Conservation (phyloP, 1,284 basidiomycete genomes). For the Moniliella sp. region DNA sequence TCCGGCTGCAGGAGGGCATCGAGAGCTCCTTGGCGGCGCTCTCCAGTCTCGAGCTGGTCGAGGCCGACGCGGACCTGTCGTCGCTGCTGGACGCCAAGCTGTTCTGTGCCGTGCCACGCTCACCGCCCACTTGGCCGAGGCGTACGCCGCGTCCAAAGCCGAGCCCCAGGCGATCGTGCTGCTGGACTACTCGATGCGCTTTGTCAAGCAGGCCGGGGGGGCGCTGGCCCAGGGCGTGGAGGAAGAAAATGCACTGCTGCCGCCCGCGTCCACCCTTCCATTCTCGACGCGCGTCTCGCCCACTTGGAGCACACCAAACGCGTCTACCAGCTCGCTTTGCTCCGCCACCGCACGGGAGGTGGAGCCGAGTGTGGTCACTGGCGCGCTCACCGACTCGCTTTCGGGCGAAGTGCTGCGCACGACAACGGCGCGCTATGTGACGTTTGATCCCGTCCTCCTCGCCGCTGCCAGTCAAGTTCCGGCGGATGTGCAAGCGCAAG, state of each 20-base stretch:
- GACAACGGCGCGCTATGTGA: conserved; percentile 22
- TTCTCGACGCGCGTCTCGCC: conserved; percentile 9
- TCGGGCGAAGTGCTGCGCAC: conserved; percentile 17
- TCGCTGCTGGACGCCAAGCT: conserved; percentile 28
- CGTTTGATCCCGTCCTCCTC: conserved; percentile 19
- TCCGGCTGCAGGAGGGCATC: conserved; percentile 20
- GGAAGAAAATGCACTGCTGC: conserved; percentile 8
- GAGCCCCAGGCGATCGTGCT: conserved; percentile 17
- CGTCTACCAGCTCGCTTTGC: background rate
- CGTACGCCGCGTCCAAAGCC: conserved; percentile 13
- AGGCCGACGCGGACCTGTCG: conserved; percentile 27
- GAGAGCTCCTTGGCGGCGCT: conserved; percentile 20
- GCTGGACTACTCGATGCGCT: conserved; percentile 18
- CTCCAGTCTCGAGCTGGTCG: conserved; percentile 19
- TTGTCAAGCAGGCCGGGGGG: conserved; percentile 23
- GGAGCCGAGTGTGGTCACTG: background rate
- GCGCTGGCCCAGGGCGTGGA: conserved; percentile 8
- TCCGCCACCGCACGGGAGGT: background rate
- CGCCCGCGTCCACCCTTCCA: conserved; percentile 4
- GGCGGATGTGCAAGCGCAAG: conserved; percentile 6
- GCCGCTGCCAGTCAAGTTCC: conserved; percentile 8
- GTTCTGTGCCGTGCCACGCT: conserved; percentile 24
- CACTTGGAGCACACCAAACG: conserved; percentile 2
- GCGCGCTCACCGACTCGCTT: background rate
- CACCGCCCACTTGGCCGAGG: conserved; percentile 17